phyloP scores from a whole-genome alignment of 306 rosid species.

The Citrullus mucosospermus region DNA sequence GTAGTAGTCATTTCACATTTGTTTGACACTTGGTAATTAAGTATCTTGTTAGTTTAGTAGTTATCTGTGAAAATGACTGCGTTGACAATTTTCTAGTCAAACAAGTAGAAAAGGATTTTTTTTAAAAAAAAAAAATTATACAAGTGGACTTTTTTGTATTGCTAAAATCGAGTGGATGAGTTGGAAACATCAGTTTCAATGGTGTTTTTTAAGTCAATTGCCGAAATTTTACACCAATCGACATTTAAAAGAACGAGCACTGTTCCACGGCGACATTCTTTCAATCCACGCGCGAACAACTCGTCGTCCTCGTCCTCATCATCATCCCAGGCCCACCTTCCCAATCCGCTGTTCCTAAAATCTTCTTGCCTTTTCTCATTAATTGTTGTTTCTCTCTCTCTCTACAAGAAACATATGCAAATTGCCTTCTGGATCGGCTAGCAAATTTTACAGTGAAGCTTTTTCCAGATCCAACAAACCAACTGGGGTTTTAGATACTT shows the following conservation, averaged over 20 bases:
- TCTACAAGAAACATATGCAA: not conserved
- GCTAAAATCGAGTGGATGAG: not conserved
- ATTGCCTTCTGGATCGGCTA: not conserved
- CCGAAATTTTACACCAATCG: not conserved
- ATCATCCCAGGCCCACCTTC: not conserved
- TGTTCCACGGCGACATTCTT: not conserved
- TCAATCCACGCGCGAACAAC: not conserved
- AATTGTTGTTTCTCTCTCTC: not conserved
- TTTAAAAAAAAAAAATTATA: too few relatives aligned
- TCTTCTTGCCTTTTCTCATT: not conserved
- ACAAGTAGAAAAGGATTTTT: too few relatives aligned
- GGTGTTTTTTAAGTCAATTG: not conserved
- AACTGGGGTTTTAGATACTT: not conserved
- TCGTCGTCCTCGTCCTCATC: not conserved
- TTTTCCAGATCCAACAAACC: not conserved
- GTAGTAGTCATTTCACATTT: too few relatives aligned
- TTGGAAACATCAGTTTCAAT: not conserved
- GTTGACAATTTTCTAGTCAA: not conserved
- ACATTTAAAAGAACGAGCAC: not conserved
- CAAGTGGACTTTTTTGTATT: too few relatives aligned
- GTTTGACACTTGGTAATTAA: too few relatives aligned
- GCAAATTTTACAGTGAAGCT: not conserved
- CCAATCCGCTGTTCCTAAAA: not conserved
- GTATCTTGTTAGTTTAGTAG: too few relatives aligned
- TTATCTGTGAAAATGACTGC: not conserved